These are phyloP conservation scores for Xylaria curta DNA, from an alignment of 495 filamentous ascomycete species.

Conservation along the genomic window DNA sequence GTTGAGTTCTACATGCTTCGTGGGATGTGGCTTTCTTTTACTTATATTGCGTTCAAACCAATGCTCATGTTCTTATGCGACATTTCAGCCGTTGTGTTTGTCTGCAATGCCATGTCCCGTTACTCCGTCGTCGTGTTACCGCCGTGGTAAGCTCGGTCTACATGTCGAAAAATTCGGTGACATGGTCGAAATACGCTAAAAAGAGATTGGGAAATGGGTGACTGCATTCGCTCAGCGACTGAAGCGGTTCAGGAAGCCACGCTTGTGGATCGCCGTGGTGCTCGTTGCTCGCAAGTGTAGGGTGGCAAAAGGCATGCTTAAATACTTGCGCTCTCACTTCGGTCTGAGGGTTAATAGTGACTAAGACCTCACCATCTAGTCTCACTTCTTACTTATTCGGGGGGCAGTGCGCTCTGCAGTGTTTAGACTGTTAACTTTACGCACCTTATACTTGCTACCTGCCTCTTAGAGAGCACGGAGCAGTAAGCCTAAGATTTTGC, in stretches of 20 bases:
- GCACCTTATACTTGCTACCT: not conserved
- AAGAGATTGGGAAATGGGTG: not conserved
- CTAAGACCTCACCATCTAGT: constrained; percentile 2
- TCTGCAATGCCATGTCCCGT: constrained; percentile 21
- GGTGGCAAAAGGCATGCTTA: not conserved
- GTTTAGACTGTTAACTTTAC: not conserved
- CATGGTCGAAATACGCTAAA: not conserved
- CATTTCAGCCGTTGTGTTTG: constrained; percentile 14
- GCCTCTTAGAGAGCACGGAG: not conserved
- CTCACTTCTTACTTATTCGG: not conserved
- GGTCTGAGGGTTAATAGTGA: not conserved
- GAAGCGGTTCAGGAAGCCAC: not conserved
- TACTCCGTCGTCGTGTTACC: not conserved
- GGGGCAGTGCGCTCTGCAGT: not conserved
- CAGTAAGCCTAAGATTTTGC: not conserved
- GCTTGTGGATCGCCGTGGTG: not conserved
- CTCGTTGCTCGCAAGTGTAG: not conserved
- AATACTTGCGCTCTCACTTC: not conserved
- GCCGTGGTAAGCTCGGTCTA: not conserved
- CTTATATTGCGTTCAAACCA: not conserved
- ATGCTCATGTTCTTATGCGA: not conserved
- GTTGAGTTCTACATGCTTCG: constrained; percentile 3
- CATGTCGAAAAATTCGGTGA: not conserved
- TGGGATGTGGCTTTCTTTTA: constrained; percentile 18
- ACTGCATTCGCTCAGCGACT: no score